These are phyloP conservation scores for Exophiala aquamarina DNA, from an alignment of 2,329 filamentous ascomycete species.

Conservation along the genomic window DNA sequence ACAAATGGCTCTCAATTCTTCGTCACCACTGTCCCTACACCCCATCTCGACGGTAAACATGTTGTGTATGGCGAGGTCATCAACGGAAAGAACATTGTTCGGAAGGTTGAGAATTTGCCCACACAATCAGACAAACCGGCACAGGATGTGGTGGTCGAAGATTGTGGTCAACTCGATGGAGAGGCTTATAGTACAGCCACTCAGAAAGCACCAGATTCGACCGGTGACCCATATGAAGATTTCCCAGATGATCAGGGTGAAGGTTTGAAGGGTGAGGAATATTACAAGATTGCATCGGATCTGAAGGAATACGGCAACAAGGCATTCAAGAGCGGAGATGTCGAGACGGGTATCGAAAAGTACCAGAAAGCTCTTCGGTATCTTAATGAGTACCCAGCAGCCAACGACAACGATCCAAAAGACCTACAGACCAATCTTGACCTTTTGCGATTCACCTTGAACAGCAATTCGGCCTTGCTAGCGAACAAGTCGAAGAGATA, in stretches of 20 bases:
- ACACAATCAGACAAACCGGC: slow-evolving; percentile 79
- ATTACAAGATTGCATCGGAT: slow-evolving; percentile 76
- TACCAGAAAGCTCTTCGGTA: slow-evolving; percentile 93
- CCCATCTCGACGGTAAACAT: slow-evolving; percentile 93
- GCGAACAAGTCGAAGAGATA: slow-evolving; percentile 76
- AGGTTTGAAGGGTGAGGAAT: slow-evolving; percentile 64
- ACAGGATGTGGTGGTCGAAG: slow-evolving; percentile 68
- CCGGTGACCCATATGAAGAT: slow-evolving; percentile 91
- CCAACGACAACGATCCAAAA: slow-evolving; percentile 66
- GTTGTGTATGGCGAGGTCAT: slow-evolving; percentile 96
- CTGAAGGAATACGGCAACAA: slow-evolving; percentile 92
- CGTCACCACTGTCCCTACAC: slow-evolving; percentile 91
- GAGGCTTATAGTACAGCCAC: slow-evolving; percentile 66
- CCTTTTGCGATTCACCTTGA: slow-evolving; percentile 76
- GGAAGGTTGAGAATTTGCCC: slow-evolving; percentile 81
- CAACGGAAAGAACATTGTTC: slow-evolving; percentile 85
- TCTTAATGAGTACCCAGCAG: slow-evolving; percentile 77
- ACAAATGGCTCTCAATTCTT: slow-evolving; percentile 99
- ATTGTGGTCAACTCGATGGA: slow-evolving; percentile 83
- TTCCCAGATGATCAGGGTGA: slow-evolving; percentile 79
- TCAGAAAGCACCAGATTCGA: slow-evolving; percentile 71
- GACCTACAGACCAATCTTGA: slow-evolving; percentile 67
- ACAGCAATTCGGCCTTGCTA: slow-evolving; percentile 85
- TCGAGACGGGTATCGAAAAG: slow-evolving; percentile 74
- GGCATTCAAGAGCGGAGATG: slow-evolving; percentile 80